Conservation (phyloP, 257 asterid genomes). For the Coffea canephora region DNA sequence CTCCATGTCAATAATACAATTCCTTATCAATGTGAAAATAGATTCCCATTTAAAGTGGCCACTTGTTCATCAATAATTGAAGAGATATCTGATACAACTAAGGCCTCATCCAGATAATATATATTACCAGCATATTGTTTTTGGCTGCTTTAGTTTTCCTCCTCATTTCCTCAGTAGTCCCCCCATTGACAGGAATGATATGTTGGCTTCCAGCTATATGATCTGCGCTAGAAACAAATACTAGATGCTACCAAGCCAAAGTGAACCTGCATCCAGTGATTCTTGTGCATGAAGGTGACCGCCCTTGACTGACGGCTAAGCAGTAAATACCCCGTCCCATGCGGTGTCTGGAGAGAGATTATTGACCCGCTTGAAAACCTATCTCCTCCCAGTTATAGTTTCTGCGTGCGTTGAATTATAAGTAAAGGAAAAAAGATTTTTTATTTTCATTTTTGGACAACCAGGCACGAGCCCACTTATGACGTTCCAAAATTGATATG, state of each 20-base stretch:
- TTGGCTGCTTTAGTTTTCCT: not conserved
- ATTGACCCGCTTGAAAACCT: no score
- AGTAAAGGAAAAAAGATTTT: no score
- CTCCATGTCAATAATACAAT: not conserved
- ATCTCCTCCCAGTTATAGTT: no score
- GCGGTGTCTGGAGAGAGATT: not conserved
- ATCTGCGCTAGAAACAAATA: not conserved
- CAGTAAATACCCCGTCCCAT: not conserved
- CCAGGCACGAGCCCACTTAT: no score
- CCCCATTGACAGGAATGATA: not conserved
- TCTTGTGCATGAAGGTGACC: not conserved
- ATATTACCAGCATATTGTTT: not conserved
- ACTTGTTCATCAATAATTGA: not conserved
- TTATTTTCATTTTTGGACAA: no score
- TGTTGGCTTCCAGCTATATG: not conserved
- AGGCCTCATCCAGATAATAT: not conserved
- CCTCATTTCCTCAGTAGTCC: not conserved
- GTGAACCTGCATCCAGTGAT: not conserved
- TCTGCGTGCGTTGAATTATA: no score
- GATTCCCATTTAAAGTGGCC: not conserved
- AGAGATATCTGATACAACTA: not conserved
- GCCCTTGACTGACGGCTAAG: not conserved
- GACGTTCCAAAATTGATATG: no score
- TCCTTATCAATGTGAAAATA: not conserved
- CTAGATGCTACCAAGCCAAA: not conserved